A percentile compares a stretch with the other conserved stretches of the same genome.
Evolutionary conservation across 2,329 filamentous ascomycete species (phyloP).

Genomic region (Penicillium sclerotigenum): DNA sequence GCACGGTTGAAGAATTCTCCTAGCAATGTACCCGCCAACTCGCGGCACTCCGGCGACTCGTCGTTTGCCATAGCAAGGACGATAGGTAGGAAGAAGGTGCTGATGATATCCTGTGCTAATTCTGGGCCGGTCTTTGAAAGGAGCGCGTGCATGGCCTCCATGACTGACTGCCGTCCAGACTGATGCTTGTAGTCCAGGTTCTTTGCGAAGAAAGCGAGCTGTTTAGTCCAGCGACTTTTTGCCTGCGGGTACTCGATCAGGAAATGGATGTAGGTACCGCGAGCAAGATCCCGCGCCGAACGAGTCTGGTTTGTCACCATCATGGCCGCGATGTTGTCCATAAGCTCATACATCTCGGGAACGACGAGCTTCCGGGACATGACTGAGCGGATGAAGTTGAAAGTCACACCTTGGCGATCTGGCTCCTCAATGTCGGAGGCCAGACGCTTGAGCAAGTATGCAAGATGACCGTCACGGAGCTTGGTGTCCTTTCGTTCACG

Average conservation of each 20-base stretch:
- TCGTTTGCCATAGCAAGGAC: slow-evolving; percentile 86
- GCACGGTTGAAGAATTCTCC: slow-evolving; percentile 77
- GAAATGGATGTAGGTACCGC: slow-evolving; percentile 91
- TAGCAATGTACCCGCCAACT: slow-evolving; percentile 75
- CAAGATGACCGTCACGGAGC: slow-evolving; percentile 77
- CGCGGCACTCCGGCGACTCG: slow-evolving; percentile 77
- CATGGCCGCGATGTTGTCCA: slow-evolving; percentile 83
- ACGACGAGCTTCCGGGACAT: slow-evolving; percentile 82
- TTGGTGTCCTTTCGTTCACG: slow-evolving; percentile 73
- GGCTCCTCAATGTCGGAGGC: slow-evolving; percentile 90
- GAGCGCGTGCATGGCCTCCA: slow-evolving; percentile 87
- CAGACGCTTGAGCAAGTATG: slow-evolving; percentile 75
- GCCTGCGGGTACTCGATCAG: slow-evolving; percentile 91
- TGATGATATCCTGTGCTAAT: slow-evolving; percentile 75
- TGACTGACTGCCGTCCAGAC: slow-evolving; percentile 83
- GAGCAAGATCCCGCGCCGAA: slow-evolving; percentile 78
- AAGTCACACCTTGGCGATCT: slow-evolving; percentile 85
- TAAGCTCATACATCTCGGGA: slow-evolving; percentile 81
- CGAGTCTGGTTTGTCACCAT: slow-evolving; percentile 97
- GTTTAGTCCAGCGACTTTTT: slow-evolving; percentile 82
- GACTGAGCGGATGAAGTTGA: slow-evolving; percentile 87
- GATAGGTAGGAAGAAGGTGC: slow-evolving; percentile 79
- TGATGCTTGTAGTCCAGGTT: slow-evolving; percentile 89
- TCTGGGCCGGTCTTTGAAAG: slow-evolving; percentile 79
- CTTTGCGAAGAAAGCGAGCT: slow-evolving; percentile 81